Conservation (phyloP, 257 asterid species). For the Rubia yunnanensis region DNA sequence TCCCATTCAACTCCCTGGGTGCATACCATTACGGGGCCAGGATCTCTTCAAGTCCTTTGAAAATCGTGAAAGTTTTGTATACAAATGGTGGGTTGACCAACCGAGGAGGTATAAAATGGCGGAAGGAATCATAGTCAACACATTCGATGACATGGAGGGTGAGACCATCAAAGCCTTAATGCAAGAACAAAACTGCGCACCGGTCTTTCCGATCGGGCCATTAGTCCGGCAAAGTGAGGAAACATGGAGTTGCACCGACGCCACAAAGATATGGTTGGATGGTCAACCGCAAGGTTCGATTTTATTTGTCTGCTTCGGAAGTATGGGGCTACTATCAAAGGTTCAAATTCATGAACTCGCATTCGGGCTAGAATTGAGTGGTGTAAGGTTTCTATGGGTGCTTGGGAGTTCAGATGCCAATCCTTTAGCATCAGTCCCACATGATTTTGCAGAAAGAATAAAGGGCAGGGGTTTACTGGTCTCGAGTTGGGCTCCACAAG, state of each 20-base stretch:
- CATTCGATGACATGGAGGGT: constrained; percentile 19
- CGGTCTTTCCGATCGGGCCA: constrained; percentile 21
- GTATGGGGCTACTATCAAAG: constrained; percentile 22
- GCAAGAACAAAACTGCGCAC: constrained; percentile 3
- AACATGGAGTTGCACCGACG: constrained; percentile 1
- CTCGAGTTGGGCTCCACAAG: constrained; percentile 26
- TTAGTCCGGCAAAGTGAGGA: background rate
- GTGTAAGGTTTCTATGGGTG: constrained; percentile 48
- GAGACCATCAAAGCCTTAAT: constrained; percentile 5
- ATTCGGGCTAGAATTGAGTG: constrained; percentile 48
- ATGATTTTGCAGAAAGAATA: constrained; percentile 18
- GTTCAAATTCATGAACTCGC: constrained; percentile 38
- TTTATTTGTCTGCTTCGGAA: constrained; percentile 20
- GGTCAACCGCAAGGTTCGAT: constrained; percentile 19
- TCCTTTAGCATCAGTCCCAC: constrained; percentile 15
- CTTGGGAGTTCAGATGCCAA: constrained; percentile 32
- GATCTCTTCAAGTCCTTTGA: constrained; percentile 14
- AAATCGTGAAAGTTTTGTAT: constrained; percentile 14
- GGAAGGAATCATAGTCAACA: constrained; percentile 21
- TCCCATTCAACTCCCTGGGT: constrained; percentile 18
- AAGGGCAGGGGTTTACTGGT: constrained; percentile 15
- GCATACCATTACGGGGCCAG: constrained; percentile 13
- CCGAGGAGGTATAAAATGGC: constrained; percentile 17
- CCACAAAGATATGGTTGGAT: constrained; percentile 17
- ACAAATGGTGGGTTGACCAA: constrained; percentile 18